phyloP scores from a whole-genome alignment of 768 basidiomycete species.

The Gyrodon lividus region DNA sequence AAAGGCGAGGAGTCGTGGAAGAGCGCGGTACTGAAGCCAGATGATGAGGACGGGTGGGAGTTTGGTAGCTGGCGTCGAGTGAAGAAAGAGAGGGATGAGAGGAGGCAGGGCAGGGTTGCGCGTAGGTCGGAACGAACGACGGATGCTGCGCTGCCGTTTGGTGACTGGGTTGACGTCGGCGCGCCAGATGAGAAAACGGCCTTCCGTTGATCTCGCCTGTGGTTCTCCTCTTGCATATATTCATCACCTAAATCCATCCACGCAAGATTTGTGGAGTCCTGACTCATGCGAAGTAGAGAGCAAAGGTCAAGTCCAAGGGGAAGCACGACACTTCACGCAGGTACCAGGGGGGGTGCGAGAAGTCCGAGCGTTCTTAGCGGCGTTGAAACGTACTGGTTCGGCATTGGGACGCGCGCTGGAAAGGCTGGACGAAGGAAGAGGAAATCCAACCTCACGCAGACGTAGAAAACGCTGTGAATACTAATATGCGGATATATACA shows the following conservation, averaged over 20 bases:
- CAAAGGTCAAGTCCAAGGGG: too few relatives aligned
- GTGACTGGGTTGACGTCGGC: not conserved
- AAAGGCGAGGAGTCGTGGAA: conserved; percentile 45
- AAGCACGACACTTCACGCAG: too few relatives aligned
- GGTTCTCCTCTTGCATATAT: not conserved
- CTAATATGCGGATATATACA: too few relatives aligned
- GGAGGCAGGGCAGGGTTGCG: not conserved
- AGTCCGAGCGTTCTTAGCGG: too few relatives aligned
- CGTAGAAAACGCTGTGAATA: too few relatives aligned
- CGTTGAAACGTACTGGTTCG: too few relatives aligned
- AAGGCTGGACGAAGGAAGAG: too few relatives aligned
- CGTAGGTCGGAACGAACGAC: not conserved
- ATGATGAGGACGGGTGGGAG: conserved; percentile 41
- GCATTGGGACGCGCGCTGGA: too few relatives aligned
- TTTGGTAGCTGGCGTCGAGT: conserved; percentile 47
- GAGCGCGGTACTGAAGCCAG: conserved; percentile 26
- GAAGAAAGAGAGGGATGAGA: not conserved
- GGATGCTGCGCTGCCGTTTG: not conserved
- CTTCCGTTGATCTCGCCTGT: conserved; percentile 4
- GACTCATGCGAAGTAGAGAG: too few relatives aligned
- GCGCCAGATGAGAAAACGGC: not conserved
- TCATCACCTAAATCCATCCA: not conserved
- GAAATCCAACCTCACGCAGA: too few relatives aligned
- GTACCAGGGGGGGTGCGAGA: too few relatives aligned
- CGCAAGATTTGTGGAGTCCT: not conserved